Conservation (phyloP, 768 basidiomycete genomes). For the Suillus sp. region DNA sequence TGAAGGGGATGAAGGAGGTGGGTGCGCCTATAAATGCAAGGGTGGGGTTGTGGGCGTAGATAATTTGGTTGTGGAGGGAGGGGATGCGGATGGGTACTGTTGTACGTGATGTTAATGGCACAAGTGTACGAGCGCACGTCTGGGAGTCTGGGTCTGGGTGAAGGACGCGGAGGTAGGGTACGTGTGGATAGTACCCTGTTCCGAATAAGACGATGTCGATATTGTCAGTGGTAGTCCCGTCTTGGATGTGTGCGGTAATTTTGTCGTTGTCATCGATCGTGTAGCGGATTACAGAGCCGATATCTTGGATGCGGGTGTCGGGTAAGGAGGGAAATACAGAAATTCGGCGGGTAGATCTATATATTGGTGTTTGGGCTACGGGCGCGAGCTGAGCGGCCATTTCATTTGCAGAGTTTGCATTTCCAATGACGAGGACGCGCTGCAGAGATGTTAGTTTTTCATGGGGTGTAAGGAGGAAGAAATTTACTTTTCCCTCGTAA, state of each 20-base stretch:
- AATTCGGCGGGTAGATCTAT: conserved; percentile 47
- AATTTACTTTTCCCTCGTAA: conserved; percentile 36
- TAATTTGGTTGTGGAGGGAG: conserved; percentile 44
- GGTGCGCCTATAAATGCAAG: conserved; percentile 49
- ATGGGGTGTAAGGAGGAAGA: background rate
- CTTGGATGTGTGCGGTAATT: conserved; percentile 39
- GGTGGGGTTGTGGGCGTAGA: conserved; percentile 49
- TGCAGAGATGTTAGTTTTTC: conserved; percentile 18
- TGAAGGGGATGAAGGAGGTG: conserved; percentile 50
- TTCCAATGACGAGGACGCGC: conserved; percentile 50
- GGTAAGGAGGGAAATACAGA: conserved; percentile 46
- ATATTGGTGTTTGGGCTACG: conserved; percentile 43
- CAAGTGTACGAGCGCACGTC: conserved; percentile 13
- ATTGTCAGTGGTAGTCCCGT: conserved; percentile 40
- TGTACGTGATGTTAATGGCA: conserved; percentile 32
- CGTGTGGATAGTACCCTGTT: conserved; percentile 48
- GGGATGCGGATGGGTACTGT: conserved; percentile 43
- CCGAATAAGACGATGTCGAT: conserved; percentile 48
- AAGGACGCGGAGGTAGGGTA: conserved; percentile 43
- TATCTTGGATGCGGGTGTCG: conserved; percentile 44
- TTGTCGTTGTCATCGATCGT: conserved; percentile 22
- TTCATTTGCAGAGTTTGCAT: conserved; percentile 56
- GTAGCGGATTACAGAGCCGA: conserved; percentile 43
- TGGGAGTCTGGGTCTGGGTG: background rate
- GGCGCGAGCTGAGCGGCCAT: conserved; percentile 48